phyloP scores from a whole-genome alignment of 2,329 filamentous ascomycete species.

The Penicillium sclerotigenum region DNA sequence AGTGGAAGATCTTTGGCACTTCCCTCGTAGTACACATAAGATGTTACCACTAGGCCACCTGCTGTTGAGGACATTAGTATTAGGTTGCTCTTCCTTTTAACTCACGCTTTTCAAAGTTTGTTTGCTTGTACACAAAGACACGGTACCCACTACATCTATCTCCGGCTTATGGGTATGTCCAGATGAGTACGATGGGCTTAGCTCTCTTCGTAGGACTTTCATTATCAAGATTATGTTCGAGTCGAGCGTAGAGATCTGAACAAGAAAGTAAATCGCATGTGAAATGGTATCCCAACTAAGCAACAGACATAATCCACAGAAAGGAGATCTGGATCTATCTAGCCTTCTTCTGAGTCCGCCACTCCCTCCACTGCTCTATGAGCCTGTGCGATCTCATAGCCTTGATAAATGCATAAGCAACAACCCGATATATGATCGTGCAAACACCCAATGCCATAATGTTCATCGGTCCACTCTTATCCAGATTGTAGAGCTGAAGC shows the following conservation, averaged over 20 bases:
- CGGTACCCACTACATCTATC: neutral
- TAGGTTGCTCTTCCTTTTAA: neutral
- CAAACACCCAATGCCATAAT: slow-evolving; percentile 62
- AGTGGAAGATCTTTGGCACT: neutral
- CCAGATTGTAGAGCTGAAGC: slow-evolving; percentile 63
- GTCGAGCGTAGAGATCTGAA: neutral
- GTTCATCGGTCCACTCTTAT: slow-evolving; percentile 60
- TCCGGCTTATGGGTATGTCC: too few species aligned
- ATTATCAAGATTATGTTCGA: neutral
- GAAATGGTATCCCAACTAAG: neutral
- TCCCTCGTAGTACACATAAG: neutral
- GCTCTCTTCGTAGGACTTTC: too few species aligned
- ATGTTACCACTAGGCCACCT: neutral
- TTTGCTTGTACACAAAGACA: neutral
- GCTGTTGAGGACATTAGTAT: neutral
- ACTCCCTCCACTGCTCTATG: slow-evolving; percentile 24
- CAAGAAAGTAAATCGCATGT: neutral
- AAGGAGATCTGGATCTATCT: neutral
- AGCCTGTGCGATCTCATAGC: slow-evolving; percentile 23
- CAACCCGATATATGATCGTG: slow-evolving; percentile 62
- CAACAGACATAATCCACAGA: neutral
- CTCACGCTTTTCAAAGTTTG: too few species aligned
- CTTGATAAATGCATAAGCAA: slow-evolving; percentile 44
- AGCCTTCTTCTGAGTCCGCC: slow-evolving; percentile 12
- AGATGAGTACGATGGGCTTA: neutral